These are phyloP conservation scores for Yarrowia sp. DNA, from an alignment of 805 yeast genomes.

Conservation along the genomic window DNA sequence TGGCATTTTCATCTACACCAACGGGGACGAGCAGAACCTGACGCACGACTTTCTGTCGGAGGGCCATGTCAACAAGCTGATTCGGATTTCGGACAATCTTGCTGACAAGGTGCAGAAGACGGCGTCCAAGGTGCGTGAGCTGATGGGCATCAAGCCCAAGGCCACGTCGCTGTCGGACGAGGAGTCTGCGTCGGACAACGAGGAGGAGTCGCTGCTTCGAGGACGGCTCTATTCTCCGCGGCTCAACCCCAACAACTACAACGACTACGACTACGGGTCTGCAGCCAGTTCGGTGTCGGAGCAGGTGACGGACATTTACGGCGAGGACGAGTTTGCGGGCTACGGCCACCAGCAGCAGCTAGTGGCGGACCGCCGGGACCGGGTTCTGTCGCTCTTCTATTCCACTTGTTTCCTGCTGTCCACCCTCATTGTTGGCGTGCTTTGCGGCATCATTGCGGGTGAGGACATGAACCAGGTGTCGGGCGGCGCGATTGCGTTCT, in stretches of 20 bases:
- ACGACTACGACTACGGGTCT: conserved; percentile 11
- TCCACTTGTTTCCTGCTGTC: conserved; percentile 43
- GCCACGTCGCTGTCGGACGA: neutral
- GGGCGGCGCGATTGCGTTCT: conserved; percentile 34
- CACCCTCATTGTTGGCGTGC: conserved; percentile 43
- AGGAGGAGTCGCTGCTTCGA: conserved; percentile 10
- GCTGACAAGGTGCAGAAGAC: conserved; percentile 25
- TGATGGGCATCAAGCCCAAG: conserved; percentile 18
- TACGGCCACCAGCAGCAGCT: conserved; percentile 19
- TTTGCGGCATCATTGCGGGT: conserved; percentile 44
- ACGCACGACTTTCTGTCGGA: conserved; percentile 32
- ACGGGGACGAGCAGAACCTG: conserved; percentile 37
- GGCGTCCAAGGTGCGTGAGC: conserved; percentile 9
- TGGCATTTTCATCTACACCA: conserved; percentile 39
- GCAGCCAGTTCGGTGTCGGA: conserved; percentile 23
- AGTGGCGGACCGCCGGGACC: conserved; percentile 39
- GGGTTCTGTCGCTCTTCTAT: conserved; percentile 46
- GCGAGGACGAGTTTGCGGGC: conserved; percentile 21
- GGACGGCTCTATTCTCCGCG: conserved; percentile 26
- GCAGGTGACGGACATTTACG: conserved; percentile 5
- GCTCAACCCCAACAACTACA: conserved; percentile 5
- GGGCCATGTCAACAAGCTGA: conserved; percentile 37
- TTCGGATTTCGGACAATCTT: conserved; percentile 34
- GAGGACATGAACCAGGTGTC: conserved; percentile 35
- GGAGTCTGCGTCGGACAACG: conserved; percentile 23